phyloP scores from a whole-genome alignment of 23 red algal species.

The Gracilaria domingensis region DNA sequence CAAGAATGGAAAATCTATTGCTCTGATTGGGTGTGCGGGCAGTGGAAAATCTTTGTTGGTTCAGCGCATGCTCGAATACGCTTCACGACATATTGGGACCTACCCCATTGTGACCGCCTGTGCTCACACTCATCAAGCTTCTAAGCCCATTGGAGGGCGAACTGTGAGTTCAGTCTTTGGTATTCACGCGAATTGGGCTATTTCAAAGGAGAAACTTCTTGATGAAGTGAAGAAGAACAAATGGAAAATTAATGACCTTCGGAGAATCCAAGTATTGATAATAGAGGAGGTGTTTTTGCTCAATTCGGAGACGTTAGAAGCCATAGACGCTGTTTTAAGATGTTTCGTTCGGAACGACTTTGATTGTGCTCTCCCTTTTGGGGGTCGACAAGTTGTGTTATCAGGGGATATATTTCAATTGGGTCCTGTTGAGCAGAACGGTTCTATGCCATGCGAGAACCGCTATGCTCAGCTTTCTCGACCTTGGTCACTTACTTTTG shows the following conservation, averaged over 20 bases:
- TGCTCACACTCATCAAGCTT: neutral
- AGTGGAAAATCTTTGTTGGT: slow-evolving; percentile 8
- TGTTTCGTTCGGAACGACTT: too few species aligned
- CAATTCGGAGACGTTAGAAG: too few species aligned
- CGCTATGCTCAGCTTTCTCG: too few species aligned
- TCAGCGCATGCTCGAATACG: neutral
- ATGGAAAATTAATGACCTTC: neutral
- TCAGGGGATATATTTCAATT: slow-evolving; percentile 13
- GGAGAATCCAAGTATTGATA: neutral
- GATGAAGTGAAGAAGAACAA: neutral
- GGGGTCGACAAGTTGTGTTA: slow-evolving; percentile 19
- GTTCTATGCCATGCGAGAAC: too few species aligned
- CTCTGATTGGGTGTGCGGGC: neutral
- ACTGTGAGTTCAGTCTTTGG: neutral
- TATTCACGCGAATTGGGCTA: neutral
- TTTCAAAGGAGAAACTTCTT: neutral
- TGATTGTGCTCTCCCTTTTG: neutral
- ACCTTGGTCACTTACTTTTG: neutral
- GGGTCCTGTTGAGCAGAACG: slow-evolving; percentile 6
- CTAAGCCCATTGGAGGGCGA: neutral
- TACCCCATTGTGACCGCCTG: neutral
- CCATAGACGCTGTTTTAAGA: too few species aligned
- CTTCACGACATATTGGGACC: neutral
- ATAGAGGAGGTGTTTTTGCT: neutral
- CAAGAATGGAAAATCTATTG: neutral